Evolutionary conservation across 495 filamentous ascomycete genomes (phyloP).

Genomic region (Neurospora sp.): DNA sequence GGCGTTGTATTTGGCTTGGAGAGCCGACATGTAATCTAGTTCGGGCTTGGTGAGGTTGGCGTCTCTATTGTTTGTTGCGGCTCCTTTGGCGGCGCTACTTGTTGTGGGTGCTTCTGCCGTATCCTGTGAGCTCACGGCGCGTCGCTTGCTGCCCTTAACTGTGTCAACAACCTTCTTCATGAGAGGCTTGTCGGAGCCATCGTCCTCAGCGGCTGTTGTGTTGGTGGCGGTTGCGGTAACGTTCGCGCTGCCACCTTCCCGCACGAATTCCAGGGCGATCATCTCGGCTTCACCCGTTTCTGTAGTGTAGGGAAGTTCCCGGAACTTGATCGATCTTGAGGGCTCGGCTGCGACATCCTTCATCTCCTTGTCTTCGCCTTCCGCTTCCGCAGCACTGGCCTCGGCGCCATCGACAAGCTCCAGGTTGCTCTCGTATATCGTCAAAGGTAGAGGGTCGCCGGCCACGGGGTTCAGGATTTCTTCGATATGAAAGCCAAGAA

Average conservation of each 20-base stretch:
- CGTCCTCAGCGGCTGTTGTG: constrained; percentile 12
- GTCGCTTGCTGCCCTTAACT: constrained; percentile 35
- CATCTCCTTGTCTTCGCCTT: constrained; percentile 58
- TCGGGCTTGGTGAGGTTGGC: constrained; percentile 60
- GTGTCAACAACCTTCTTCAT: constrained; percentile 28
- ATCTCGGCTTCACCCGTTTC: constrained; percentile 96
- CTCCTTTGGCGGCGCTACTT: constrained; percentile 16
- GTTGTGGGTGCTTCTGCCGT: constrained; percentile 11
- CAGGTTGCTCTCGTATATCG: constrained; percentile 78
- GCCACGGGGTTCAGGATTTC: constrained; percentile 41
- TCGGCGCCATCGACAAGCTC: constrained; percentile 47
- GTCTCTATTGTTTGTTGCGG: constrained; percentile 23
- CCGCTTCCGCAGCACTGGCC: constrained; percentile 23
- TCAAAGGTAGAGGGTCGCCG: constrained; percentile 75
- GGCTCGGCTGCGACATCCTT: constrained; percentile 53
- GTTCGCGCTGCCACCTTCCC: constrained; percentile 60
- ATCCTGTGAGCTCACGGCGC: constrained; percentile 27
- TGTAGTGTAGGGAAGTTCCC: constrained; percentile 72
- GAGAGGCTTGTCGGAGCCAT: constrained; percentile 16
- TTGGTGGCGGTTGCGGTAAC: constrained; percentile 45
- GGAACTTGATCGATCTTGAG: constrained; percentile 56
- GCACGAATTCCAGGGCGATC: constrained; percentile 90
- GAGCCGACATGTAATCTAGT: constrained; percentile 56
- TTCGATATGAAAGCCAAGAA: constrained; percentile 73
- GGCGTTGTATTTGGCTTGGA: constrained; percentile 84